Percentiles rank a stretch among this genome's conserved stretches.
phyloP scores from a whole-genome alignment of 2,329 filamentous ascomycete genomes.

The Fragosphaeria purpurea region DNA sequence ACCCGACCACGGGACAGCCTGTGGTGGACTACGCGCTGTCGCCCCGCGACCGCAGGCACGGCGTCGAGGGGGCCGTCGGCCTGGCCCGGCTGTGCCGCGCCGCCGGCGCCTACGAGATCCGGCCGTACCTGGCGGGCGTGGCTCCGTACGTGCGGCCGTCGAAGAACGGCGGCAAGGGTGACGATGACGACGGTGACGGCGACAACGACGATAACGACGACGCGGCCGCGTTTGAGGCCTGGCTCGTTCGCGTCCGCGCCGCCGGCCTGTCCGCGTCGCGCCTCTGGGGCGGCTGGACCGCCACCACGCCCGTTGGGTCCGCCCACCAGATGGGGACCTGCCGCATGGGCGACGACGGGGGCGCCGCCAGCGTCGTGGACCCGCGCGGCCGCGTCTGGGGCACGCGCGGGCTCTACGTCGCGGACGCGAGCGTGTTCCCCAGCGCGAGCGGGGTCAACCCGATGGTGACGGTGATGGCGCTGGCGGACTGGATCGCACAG shows the following conservation, averaged over 20 bases:
- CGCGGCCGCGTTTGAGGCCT: constrained; percentile 50
- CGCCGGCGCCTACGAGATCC: constrained; percentile 71
- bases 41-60: constrained; percentile 60
- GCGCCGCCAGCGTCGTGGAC: constrained; percentile 46
- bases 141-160: constrained; percentile 45
- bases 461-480: constrained; percentile 68
- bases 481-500: constrained; percentile 55
- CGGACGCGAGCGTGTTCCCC: constrained; percentile 67
- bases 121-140: constrained; percentile 51
- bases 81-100: constrained; percentile 69
- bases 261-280: constrained; percentile 6
- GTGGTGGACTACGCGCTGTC: constrained; percentile 62
- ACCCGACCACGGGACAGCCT: constrained; percentile 54
- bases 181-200: not conserved
- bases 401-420: constrained; percentile 53
- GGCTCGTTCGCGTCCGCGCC: constrained; percentile 42
- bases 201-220: constrained; percentile 31
- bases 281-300: constrained; percentile 30
- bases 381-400: constrained; percentile 54
- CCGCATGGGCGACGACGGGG: constrained; percentile 51
- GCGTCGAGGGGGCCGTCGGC: constrained; percentile 61
- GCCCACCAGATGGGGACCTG: constrained; percentile 77
- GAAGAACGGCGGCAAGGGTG: not conserved
- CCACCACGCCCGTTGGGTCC: constrained; percentile 48
- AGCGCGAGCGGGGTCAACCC: constrained; percentile 72